Evolutionary conservation across 495 filamentous ascomycete genomes (phyloP).

Genomic region (Aspergillus hancockii): DNA sequence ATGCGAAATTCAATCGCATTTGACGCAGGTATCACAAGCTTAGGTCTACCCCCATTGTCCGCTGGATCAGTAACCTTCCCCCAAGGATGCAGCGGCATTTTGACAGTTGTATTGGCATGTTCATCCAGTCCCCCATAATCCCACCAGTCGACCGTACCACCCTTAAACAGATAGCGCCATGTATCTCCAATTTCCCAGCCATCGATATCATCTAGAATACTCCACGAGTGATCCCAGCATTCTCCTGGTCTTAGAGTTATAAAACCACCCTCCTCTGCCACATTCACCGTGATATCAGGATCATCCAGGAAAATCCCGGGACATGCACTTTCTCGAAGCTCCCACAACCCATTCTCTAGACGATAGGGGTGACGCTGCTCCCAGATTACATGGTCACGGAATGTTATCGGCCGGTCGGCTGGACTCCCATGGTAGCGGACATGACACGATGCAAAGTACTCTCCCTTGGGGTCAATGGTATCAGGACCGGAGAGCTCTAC

Average conservation of each 20-base stretch:
- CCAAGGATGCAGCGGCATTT: not conserved
- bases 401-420: not conserved
- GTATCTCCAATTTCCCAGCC: not conserved
- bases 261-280: not conserved
- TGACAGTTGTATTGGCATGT: constrained; percentile 1
- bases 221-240: not conserved
- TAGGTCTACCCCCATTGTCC: constrained; percentile 4
- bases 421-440: not conserved
- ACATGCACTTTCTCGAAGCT: not conserved
- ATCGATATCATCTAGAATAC: not conserved
- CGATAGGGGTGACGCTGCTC: not conserved
- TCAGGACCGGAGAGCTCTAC: not conserved
- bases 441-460: not conserved
- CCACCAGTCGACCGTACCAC: constrained; percentile 6
- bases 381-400: constrained; percentile 1
- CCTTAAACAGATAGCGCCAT: not conserved
- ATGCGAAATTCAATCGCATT: constrained; percentile 5
- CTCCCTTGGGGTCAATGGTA: not conserved
- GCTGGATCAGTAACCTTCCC: not conserved
- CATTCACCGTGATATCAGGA: not conserved
- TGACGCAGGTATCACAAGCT: constrained; percentile 5
- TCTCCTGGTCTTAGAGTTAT: not conserved
- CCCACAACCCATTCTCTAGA: not conserved
- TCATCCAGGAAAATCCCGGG: not conserved
- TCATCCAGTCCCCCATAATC: constrained; percentile 1